Base-by-base conservation (phyloP, 148 eudicot species). In the Beta vulgaris region DNA sequence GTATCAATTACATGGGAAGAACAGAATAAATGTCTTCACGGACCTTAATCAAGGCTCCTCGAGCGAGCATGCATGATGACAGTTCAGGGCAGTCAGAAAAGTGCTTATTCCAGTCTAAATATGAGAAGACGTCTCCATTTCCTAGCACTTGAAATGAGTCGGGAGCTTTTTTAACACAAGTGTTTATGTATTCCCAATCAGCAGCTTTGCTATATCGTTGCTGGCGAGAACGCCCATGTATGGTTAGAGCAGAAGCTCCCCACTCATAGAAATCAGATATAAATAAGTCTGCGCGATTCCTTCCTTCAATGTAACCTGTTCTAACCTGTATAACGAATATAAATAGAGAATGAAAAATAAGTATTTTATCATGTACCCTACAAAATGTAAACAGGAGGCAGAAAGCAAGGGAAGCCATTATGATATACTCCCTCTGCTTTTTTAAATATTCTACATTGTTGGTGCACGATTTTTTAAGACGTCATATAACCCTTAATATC, bases 21-120 rank as follows among this genome's bases (percentile, higher is more conserved):
- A 11, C 35, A 34, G 67, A 46, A 35, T 11, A 16, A 34, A 72
- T 28, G 48, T 40, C 7, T 39, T 7, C 32, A 51, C 79, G 61
- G 78, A 95, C 99, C 99, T 96, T 96, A 36, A 92, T 73, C 71
- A 96, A 69, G n/a, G 97, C 97, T 66, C 98, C 99, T 77, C 99
- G 88, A 69, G 93, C 99, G 82, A 92, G 86, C 99, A 96, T 96
- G 86, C 92, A 89, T 28, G 99, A 68, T 42, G 94, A 86, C 55
- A 96, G 87, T 85, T 92, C 85, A 70, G 99, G 95, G 80, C 98
- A 92, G 55, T 87, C 90, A 71, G 90, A 88, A 55, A 85, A 82
- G 85, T 86, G 97, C 51, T 79, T 86, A 76, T 88, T 91, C 99
- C 98, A 92, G 80, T 96, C 99, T 75, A 79, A 55, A 81, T 87